Evolutionary conservation across 305 asterid genomes (phyloP), one percentile per base, ranked within the genome.

Genomic region (Fraxinus floribunda): DNA sequence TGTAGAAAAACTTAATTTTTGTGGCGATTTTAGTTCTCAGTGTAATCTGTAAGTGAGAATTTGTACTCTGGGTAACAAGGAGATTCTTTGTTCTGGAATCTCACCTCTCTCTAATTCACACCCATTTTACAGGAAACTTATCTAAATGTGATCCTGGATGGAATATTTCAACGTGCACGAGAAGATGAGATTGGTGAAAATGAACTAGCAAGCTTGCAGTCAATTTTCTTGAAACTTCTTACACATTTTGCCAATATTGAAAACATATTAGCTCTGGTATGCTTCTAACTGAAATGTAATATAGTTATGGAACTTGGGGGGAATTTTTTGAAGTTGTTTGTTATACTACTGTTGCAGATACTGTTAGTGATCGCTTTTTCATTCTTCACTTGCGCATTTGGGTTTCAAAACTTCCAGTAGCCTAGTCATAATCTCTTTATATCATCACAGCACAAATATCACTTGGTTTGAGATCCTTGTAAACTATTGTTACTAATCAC

Each of bases 161-260:
- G 92, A 79, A 87, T 93, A 89, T 89, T 89, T 82, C 94, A 86
- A 78, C 93, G 89, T 81, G 79, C 75, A 29, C 86, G 73, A 66
- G 84, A 74, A 57, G 85, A 83, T 60, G 91, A 85, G 83, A 88
- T 93, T 87, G 89, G 83, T 80, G 93, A 94, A 82, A 82, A 87
- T 83, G 93, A 85, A 78, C 79, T 90, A 84, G 83, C 87, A 85
- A 88, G 92, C 82, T 86, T 94, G 90, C 94, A 91, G 82, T 93
- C 97, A 35, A 85, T 92, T 85, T 78, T 94, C 83, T 66, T 86
- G 91, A 94, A 94, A 87, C 83, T 91, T 78, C 87, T 94, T 57
- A 39, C 88, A 76, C 92, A 89, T 88, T 90, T 86, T 75, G 87
- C 87, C 88, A 86, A 88, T 84, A 81, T 91, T 35, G 88, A 90